phyloP scores from a whole-genome alignment of 768 basidiomycete species.

The Leccinum ochraceum region DNA sequence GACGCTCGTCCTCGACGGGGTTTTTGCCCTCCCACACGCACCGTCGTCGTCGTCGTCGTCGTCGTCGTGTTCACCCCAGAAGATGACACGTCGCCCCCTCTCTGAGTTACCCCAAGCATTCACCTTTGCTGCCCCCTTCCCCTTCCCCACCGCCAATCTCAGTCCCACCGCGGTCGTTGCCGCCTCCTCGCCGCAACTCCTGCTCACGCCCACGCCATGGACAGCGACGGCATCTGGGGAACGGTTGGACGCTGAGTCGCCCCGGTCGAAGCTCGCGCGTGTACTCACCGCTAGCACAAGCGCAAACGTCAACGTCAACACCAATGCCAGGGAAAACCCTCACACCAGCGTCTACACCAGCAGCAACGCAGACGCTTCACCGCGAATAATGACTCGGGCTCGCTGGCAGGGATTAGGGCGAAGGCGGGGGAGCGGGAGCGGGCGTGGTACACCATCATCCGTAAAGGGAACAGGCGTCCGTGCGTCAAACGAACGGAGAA shows the following conservation, averaged over 20 bases:
- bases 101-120: background rate
- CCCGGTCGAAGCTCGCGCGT: conserved; percentile 24
- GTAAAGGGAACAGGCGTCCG: background rate
- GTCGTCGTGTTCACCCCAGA: background rate
- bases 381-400: background rate
- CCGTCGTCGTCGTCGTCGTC: background rate
- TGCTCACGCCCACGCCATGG: background rate
- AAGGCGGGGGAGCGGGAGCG: background rate
- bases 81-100: background rate
- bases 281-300: conserved; percentile 9
- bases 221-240: too few relatives aligned
- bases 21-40: conserved; percentile 19
- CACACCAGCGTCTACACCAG: background rate
- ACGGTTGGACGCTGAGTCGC: conserved; percentile 8
- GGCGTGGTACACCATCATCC: background rate
- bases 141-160: background rate
- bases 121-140: background rate
- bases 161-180: background rate
- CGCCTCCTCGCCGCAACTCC: background rate
- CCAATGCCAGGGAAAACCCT: too few relatives aligned
- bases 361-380: background rate
- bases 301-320: background rate
- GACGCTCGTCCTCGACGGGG: conserved; percentile 21
- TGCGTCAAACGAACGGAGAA: conserved; percentile 7
- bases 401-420: background rate